Conservation (phyloP, 1,284 basidiomycete genomes). For the Cystobasidium slooffiae region DNA sequence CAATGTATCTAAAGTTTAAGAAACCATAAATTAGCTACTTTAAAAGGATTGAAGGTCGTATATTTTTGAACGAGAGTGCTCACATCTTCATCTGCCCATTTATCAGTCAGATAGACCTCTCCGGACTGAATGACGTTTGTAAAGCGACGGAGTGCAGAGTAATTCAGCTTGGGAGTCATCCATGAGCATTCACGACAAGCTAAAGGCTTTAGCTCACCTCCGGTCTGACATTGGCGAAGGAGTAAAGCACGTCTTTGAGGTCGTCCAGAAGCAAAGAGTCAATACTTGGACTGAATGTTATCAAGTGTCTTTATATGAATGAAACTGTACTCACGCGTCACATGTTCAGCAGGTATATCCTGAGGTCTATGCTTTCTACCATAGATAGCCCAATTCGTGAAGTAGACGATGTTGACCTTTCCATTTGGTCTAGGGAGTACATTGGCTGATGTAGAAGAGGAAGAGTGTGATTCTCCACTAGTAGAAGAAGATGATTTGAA, state of each 20-base stretch:
- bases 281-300: not conserved
- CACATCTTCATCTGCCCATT: constrained; percentile 54
- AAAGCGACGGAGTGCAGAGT: not conserved
- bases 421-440: constrained; percentile 34
- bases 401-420: constrained; percentile 47
- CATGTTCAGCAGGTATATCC: constrained; percentile 51
- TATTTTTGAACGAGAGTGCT: not conserved
- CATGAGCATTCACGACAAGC: not conserved
- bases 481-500: constrained; percentile 16
- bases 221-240: constrained; percentile 56
- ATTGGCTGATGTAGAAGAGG: not conserved
- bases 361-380: constrained; percentile 54
- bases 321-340: constrained; percentile 49
- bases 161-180: not conserved
- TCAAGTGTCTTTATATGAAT: not conserved
- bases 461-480: constrained; percentile 8
- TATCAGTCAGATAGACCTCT: constrained; percentile 56
- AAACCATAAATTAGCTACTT: not conserved
- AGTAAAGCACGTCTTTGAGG: constrained; percentile 54
- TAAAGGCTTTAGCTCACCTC: constrained; percentile 44
- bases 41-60: no score
- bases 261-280: not conserved
- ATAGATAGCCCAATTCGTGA: constrained; percentile 57
- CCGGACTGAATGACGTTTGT: constrained; percentile 47
- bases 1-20: constrained; percentile 55